Evolutionary conservation across 768 basidiomycete genomes (phyloP), one percentile per base, ranked within the genome.

Genomic region (Cystofilobasidium ferigula): DNA sequence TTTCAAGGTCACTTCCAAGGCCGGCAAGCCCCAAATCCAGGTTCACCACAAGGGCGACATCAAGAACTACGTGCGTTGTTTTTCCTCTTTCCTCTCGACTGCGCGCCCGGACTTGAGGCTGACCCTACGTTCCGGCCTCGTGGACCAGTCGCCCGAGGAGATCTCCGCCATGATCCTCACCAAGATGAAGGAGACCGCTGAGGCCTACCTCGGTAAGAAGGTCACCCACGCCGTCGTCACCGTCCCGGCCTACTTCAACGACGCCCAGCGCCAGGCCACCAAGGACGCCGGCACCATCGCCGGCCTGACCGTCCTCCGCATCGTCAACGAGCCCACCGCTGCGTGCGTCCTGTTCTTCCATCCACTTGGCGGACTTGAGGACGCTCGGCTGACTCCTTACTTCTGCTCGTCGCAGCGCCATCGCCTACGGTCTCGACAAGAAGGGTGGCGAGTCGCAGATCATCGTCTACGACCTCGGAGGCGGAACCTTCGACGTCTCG

Each of bases 111-210:
- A 40, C 38, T 9, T 4, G 9, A 43, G 24, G 35, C 48, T 53
- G 48, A 47, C 45, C 16, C 16, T 14, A 16, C 34, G 14, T 9
- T 20, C 22, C 22, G 8, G n/a, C 22, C 8, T n/a, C 16, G 32
- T 57, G 16, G 35, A 16, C 30, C 53, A 91, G 89, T 85, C 89
- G 0, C 88, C 92, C 9, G 92, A 94, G 77, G 91, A 95, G 79
- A 85, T 98, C 71, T 88, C 85, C 48, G 92, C 94, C 65, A 98
- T 97, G 94, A 82, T 98, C 72, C 81, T 98, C 63, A 80, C 77
- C 68, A 98, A 97, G 82, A 97, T 98, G 94, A 97, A 95, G 83
- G 94, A 98, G 81, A 98, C 91, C 32, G 94, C 94, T 64, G 94
- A 97, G 82, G 88, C 92, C 22, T 97, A 94, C 79, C 87, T 98